These are phyloP conservation scores for Stereocaulon alpinum DNA, from an alignment of 495 filamentous ascomycete genomes.

Conservation along the genomic window DNA sequence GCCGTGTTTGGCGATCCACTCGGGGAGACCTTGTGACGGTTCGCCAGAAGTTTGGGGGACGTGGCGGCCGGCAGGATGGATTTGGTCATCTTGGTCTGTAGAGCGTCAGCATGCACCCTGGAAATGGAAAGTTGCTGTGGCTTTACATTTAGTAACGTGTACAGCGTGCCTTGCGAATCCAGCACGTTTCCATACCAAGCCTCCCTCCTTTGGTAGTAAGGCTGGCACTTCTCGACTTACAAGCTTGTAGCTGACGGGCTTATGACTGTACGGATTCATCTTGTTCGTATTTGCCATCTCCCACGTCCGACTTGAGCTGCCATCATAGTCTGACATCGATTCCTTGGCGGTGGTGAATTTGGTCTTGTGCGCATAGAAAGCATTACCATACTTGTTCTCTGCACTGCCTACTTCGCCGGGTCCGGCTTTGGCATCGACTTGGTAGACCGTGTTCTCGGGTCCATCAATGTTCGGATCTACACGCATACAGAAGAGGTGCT, in stretches of 20 bases:
- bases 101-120: slow-evolving; percentile 1
- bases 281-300: slow-evolving; percentile 82
- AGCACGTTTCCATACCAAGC: slow-evolving; percentile 87
- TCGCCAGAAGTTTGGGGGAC: slow-evolving; percentile 89
- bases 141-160: slow-evolving; percentile 81
- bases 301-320: slow-evolving; percentile 72
- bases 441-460: slow-evolving; percentile 72
- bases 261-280: slow-evolving; percentile 74
- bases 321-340: slow-evolving; percentile 72
- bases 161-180: slow-evolving; percentile 88
- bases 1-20: slow-evolving; percentile 61
- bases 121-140: not conserved
- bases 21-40: slow-evolving; percentile 64
- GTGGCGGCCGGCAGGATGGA: slow-evolving; percentile 87
- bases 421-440: slow-evolving; percentile 60
- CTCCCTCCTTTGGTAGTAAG: slow-evolving; percentile 73
- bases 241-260: slow-evolving; percentile 84
- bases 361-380: slow-evolving; percentile 85
- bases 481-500: slow-evolving; percentile 91
- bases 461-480: slow-evolving; percentile 88
- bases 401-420: slow-evolving; percentile 61
- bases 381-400: slow-evolving; percentile 88
- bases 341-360: slow-evolving; percentile 65
- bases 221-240: slow-evolving; percentile 74
- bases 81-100: slow-evolving; percentile 69